Base-by-base conservation (phyloP, 768 basidiomycete species). In the Lactarius hengduanensis region DNA sequence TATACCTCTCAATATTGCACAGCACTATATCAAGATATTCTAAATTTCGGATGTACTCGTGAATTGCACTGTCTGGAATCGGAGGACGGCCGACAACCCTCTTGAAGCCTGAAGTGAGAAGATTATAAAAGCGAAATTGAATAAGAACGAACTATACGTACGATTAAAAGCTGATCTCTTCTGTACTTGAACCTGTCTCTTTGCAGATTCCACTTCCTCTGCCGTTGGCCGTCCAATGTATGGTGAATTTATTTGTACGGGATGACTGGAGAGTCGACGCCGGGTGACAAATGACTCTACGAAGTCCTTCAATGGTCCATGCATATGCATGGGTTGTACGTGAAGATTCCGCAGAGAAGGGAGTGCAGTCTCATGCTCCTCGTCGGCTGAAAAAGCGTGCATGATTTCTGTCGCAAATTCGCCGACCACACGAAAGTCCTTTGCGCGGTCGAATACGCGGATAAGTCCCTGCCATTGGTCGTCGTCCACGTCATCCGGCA, bases 1-100 rank as follows among this genome's bases (percentile, higher is more conserved):
- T 62, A 18, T 62, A 62, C 18, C 40, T 58, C 47, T 66, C 61
- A 20, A 66, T 62, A 45, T 5, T 43, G 1, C 4, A 4, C 3
- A 66, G 57, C 15, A 58, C 61, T 7, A 32, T 43, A 54, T 66
- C 47, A 43, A 66, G 65, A 34, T 57, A 61, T 32, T 66, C 61
- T 50, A 62, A 20, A 26, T 57, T 66, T 26, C 61, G 65, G 16
- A 32, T 36, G 26, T 66, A 66, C 30, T 66, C 65, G 41, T 32
- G 36, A 54, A 58, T 58, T 13, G 62, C 61, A n/a, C 40, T 62
- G 5, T 62, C 47, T 22, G 47, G 57, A 26, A 62, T 30, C 5
- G 55, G 28, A 8, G 7, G 34, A 36, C 34, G 26, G 30, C n/a
- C 8, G 7, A 45, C 47, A 32, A 66, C 40, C 2, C 50, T 40